Evolutionary conservation across 2,329 filamentous ascomycete genomes (phyloP).

Genomic region (Fusarium sp.): DNA sequence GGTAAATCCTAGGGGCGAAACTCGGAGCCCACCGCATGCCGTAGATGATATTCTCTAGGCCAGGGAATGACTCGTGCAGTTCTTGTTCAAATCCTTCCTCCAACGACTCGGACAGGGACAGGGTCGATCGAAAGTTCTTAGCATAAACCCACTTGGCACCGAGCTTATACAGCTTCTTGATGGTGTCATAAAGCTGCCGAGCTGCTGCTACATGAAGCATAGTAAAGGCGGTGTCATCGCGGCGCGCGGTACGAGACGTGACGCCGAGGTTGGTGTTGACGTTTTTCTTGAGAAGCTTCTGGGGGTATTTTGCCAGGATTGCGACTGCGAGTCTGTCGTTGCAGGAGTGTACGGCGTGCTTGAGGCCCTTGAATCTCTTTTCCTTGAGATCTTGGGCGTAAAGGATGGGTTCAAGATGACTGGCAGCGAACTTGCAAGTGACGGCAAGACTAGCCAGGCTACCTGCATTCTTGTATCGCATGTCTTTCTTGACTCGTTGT

Average conservation of each 20-base stretch:
- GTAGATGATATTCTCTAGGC: not conserved
- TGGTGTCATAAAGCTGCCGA: not conserved
- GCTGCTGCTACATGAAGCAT: slow-evolving; percentile 17
- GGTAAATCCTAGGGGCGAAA: not conserved
- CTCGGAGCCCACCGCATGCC: not conserved
- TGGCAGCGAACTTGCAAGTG: not conserved
- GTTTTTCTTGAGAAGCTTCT: not conserved
- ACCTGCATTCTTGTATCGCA: not conserved
- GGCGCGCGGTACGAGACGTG: not conserved
- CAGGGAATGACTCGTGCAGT: not conserved
- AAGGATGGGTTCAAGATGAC: not conserved
- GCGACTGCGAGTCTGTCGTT: not conserved
- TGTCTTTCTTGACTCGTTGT: not conserved
- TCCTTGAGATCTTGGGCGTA: slow-evolving; percentile 1
- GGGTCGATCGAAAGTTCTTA: not conserved
- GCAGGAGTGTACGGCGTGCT: not conserved
- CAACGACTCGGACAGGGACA: not conserved
- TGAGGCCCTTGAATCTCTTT: not conserved
- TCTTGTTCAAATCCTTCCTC: not conserved
- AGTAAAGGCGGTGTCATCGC: not conserved
- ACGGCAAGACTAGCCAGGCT: slow-evolving; percentile 1
- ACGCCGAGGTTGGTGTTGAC: not conserved
- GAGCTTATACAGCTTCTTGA: not conserved
- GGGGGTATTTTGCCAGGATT: not conserved
- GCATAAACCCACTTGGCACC: not conserved